Percentiles rank a stretch among this genome's conserved stretches.
Conservation (phyloP, 176 grass and related monocot genomes). For the Cymbopogon citratus region DNA sequence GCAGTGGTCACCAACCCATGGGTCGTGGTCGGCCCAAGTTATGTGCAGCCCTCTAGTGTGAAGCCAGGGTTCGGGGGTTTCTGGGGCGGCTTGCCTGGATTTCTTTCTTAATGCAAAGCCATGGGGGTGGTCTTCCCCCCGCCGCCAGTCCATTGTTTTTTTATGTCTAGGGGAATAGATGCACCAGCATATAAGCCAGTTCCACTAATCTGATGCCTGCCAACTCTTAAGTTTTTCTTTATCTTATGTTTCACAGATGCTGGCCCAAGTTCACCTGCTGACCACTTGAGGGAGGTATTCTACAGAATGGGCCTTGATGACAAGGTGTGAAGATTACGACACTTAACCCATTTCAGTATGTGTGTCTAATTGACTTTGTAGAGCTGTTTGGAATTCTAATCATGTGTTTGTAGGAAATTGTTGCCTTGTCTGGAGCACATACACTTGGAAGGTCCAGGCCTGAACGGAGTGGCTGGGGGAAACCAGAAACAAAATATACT, state of each 20-base stretch:
- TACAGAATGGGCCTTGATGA: slow-evolving; percentile 98
- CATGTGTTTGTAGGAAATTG: slow-evolving; percentile 70
- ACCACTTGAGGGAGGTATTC: slow-evolving; percentile 83
- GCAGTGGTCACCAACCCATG: not conserved
- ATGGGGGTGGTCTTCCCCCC: not conserved
- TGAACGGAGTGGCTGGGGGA: slow-evolving; percentile 96
- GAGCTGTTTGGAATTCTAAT: slow-evolving; percentile 21
- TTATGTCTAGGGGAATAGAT: not conserved
- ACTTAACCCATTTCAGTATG: not conserved
- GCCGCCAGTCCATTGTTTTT: no score
- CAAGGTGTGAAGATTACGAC: slow-evolving; percentile 49
- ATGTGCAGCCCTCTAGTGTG: not conserved
- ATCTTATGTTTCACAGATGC: slow-evolving; percentile 47
- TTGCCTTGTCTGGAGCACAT: slow-evolving; percentile 95
- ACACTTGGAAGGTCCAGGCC: slow-evolving; percentile 88
- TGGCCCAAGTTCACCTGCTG: slow-evolving; percentile 76
- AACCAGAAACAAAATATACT: slow-evolving; percentile 95
- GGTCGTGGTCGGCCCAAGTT: not conserved
- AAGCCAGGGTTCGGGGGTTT: not conserved
- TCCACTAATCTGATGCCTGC: not conserved
- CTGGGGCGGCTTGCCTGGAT: not conserved
- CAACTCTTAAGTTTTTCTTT: slow-evolving; percentile 15
- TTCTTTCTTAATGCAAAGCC: not conserved
- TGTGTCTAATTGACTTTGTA: slow-evolving; percentile 4
- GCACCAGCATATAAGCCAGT: not conserved